A percentile compares a stretch with the other conserved stretches of the same genome.
These are phyloP conservation scores for Pneumocystis wakefieldiae DNA, from an alignment of 1,139 yeast species.

Conservation along the genomic window DNA sequence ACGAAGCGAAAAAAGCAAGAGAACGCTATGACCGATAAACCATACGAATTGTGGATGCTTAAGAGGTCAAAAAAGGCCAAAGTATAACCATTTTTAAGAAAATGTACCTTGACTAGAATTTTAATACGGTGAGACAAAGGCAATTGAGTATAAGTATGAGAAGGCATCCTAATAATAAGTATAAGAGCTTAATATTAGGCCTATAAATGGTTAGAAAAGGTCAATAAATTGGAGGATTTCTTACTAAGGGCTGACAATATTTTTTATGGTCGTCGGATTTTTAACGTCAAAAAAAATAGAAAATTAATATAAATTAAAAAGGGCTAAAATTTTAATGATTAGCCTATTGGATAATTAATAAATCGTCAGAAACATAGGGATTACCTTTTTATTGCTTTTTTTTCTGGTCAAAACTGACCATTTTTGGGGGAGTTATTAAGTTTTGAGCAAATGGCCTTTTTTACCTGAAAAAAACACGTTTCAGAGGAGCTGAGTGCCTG, in stretches of 20 bases:
- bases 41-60: constrained; percentile 15
- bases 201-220: background rate
- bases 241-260: no score
- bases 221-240: background rate
- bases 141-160: background rate
- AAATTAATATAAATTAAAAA: no score
- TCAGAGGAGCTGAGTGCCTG: no score
- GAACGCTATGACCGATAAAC: constrained; percentile 49
- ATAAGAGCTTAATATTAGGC: background rate
- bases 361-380: background rate
- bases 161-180: background rate
- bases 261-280: background rate
- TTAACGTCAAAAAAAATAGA: background rate
- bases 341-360: no score
- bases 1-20: constrained; percentile 40
- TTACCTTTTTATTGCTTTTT: no score
- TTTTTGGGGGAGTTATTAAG: background rate
- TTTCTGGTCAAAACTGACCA: no score
- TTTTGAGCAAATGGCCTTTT: no score
- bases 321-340: background rate
- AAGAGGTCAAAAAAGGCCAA: background rate
- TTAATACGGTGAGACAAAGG: background rate
- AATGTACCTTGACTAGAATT: background rate
- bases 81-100: background rate
- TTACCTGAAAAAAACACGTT: no score